Percentiles rank a stretch among this genome's conserved stretches.
These are phyloP conservation scores for Epicoccum sorghinum DNA, from an alignment of 2,329 filamentous ascomycete genomes.

Conservation along the genomic window DNA sequence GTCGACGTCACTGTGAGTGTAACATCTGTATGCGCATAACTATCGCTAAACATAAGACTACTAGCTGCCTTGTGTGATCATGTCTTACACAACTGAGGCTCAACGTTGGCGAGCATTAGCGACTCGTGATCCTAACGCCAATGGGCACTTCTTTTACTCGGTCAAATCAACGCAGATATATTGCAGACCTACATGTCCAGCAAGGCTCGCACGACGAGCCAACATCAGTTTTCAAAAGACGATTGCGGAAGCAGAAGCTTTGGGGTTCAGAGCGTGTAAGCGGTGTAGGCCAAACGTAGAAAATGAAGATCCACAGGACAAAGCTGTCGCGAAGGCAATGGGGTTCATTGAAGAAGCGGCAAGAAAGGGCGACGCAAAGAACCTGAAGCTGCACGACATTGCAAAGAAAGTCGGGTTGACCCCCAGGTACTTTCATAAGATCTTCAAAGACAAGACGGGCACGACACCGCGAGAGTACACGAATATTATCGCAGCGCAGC, in stretches of 20 bases:
- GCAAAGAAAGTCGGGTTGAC: constrained; percentile 60
- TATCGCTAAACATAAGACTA: not conserved
- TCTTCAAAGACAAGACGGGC: constrained; percentile 63
- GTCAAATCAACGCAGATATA: constrained; percentile 65
- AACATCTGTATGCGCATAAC: not conserved
- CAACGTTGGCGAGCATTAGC: constrained; percentile 52
- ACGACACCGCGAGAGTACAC: constrained; percentile 57
- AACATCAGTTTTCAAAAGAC: constrained; percentile 63
- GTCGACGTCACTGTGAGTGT: not conserved
- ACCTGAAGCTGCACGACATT: constrained; percentile 53
- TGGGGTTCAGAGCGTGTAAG: constrained; percentile 63
- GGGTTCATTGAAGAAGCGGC: constrained; percentile 35
- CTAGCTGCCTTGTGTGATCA: constrained; percentile 2
- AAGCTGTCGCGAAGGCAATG: constrained; percentile 51
- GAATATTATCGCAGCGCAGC: constrained; percentile 22
- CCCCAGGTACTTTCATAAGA: constrained; percentile 64
- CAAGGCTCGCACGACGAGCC: constrained; percentile 63
- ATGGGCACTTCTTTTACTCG: constrained; percentile 60
- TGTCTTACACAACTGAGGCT: constrained; percentile 41
- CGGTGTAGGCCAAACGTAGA: constrained; percentile 58
- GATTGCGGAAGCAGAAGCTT: constrained; percentile 54
- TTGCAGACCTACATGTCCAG: constrained; percentile 66
- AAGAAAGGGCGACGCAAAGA: constrained; percentile 25
- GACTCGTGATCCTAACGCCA: constrained; percentile 52
- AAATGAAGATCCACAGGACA: constrained; percentile 52